These are phyloP conservation scores for Dissoconium aciculare DNA, from an alignment of 2,329 filamentous ascomycete genomes.

Conservation along the genomic window DNA sequence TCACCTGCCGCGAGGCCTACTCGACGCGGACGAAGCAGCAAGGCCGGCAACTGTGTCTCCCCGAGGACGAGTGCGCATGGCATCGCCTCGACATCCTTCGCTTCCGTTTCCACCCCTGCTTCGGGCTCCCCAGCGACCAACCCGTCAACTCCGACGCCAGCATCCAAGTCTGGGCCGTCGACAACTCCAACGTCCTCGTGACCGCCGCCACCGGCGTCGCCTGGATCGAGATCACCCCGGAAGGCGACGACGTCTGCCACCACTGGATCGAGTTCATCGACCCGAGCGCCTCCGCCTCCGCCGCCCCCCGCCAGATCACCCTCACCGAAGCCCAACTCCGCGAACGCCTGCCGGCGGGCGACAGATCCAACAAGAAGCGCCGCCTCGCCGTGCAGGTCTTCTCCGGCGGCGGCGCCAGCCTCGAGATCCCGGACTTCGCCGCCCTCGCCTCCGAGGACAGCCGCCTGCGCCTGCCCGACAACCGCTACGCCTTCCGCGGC, in stretches of 20 bases:
- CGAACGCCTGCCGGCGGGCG: conserved; percentile 53
- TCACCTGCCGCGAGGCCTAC: conserved; percentile 66
- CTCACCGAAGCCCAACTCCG: conserved; percentile 64
- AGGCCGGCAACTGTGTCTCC: conserved; percentile 55
- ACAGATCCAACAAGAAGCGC: conserved; percentile 57
- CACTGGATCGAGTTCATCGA: conserved; percentile 68
- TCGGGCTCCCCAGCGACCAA: conserved; percentile 65
- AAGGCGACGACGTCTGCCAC: conserved; percentile 67
- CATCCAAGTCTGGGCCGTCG: conserved; percentile 74
- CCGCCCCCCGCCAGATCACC: conserved; percentile 54
- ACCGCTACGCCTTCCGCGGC: conserved; percentile 60
- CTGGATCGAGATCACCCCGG: conserved; percentile 67
- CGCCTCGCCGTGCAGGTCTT: conserved; percentile 56
- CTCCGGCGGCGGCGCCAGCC: conserved; percentile 57
- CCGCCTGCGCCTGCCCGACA: conserved; percentile 58
- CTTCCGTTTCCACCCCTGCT: conserved; percentile 81
- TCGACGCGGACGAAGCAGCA: conserved; percentile 76
- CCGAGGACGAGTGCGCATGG: conserved; percentile 77
- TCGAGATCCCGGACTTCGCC: conserved; percentile 64
- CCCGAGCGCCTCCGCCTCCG: conserved; percentile 40
- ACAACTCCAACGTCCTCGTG: conserved; percentile 58
- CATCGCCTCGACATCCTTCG: conserved; percentile 78
- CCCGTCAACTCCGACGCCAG: conserved; percentile 52
- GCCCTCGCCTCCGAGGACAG: conserved; percentile 55
- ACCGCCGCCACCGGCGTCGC: conserved; percentile 70